A percentile compares a stretch with the other conserved stretches of the same genome.
These are phyloP conservation scores for Eragrostis nindensis DNA, from an alignment of 176 grass and related monocot species.

Conservation along the genomic window DNA sequence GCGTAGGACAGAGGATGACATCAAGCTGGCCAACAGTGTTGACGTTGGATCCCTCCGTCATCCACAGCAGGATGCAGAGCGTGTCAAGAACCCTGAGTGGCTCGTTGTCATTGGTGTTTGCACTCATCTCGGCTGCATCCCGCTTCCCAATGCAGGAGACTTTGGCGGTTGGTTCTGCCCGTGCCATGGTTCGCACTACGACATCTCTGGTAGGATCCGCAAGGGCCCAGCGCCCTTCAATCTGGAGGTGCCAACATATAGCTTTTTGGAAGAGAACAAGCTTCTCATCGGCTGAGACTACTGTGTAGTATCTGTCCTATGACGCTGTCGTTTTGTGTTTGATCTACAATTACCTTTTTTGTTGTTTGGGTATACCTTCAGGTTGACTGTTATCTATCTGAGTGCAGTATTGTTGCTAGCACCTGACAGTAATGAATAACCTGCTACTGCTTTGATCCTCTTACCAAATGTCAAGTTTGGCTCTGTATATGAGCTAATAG, in stretches of 20 bases:
- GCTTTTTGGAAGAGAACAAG: constrained; percentile 88
- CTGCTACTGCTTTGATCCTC: constrained; percentile 34
- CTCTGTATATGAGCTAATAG: constrained; percentile 19
- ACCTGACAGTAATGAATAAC: constrained; percentile 55
- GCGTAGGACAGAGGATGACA: constrained; percentile 82
- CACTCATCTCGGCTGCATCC: constrained; percentile 91
- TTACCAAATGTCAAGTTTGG: constrained; percentile 41
- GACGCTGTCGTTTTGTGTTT: constrained; percentile 27
- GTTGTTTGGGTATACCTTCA: constrained; percentile 37
- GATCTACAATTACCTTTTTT: constrained; percentile 33
- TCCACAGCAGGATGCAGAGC: constrained; percentile 71
- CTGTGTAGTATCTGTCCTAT: constrained; percentile 17
- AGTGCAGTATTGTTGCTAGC: constrained; percentile 44
- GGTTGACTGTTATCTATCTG: constrained; percentile 17
- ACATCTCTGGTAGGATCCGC: constrained; percentile 85
- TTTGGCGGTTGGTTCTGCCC: constrained; percentile 93
- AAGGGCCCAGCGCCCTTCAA: constrained; percentile 93
- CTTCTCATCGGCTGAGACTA: constrained; percentile 71
- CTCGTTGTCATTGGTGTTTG: constrained; percentile 86
- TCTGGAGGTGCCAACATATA: constrained; percentile 84
- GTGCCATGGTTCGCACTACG: constrained; percentile 88
- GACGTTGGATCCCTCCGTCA: constrained; percentile 70
- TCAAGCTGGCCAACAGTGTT: constrained; percentile 83
- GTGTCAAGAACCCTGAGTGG: constrained; percentile 90
- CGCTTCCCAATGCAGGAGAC: constrained; percentile 83